Percentiles rank a stretch among this genome's conserved stretches.
phyloP scores from a whole-genome alignment of 768 basidiomycete species.

The Favolaschia claudopus region DNA sequence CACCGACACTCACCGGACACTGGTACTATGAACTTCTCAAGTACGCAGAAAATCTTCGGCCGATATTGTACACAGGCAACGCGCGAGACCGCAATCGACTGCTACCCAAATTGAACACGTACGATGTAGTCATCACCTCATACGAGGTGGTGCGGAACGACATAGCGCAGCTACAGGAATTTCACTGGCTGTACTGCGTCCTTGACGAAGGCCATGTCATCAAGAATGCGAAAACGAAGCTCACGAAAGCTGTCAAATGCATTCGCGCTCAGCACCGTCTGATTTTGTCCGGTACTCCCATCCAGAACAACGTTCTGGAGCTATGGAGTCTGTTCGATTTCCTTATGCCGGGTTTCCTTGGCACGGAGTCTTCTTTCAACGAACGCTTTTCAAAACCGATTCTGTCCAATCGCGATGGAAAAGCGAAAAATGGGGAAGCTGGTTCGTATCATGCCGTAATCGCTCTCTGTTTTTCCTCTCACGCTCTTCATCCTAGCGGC shows the following conservation, averaged over 20 bases:
- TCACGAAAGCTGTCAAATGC: conserved; percentile 94
- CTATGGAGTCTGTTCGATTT: conserved; percentile 99
- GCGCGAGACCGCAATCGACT: conserved; percentile 80
- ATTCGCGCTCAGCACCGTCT: conserved; percentile 92
- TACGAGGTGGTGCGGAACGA: conserved; percentile 99
- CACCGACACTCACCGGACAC: conserved; percentile 96
- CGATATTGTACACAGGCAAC: conserved; percentile 89
- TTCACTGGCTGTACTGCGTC: conserved; percentile 95
- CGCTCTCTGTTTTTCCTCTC: not conserved
- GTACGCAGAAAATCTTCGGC: conserved; percentile 84
- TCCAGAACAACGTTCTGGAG: conserved; percentile 98
- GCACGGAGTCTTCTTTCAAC: conserved; percentile 94
- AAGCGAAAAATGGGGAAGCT: conserved; percentile 92
- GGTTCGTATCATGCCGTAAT: conserved; percentile 53
- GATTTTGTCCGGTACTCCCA: conserved; percentile 96
- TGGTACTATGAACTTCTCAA: conserved; percentile 99
- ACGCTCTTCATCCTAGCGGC: conserved; percentile 70
- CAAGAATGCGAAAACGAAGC: conserved; percentile 98
- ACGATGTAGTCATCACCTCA: conserved; percentile 95
- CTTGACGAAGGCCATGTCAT: conserved; percentile 99
- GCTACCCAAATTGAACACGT: conserved; percentile 66
- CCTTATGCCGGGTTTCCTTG: conserved; percentile 98
- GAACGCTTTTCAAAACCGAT: conserved; percentile 97
- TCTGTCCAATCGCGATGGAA: conserved; percentile 92
- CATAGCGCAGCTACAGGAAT: conserved; percentile 71